Evolutionary conservation across 208 protist genomes (phyloP).

Genomic region (Tritrichomonas foetus): DNA sequence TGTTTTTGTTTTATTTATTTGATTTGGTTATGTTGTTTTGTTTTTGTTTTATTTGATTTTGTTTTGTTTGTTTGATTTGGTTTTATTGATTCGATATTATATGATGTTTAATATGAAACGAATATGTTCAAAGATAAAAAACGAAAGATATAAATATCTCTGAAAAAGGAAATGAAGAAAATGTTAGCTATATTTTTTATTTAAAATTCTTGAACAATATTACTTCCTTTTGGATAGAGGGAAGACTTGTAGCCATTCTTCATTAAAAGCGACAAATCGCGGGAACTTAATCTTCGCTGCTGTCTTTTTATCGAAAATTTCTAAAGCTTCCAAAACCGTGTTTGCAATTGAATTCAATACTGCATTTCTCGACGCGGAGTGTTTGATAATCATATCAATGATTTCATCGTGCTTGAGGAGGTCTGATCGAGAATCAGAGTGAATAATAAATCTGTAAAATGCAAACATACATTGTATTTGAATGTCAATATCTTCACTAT

Average conservation of each 20-base stretch:
- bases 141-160: too few relatives aligned
- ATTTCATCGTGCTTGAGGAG: background rate
- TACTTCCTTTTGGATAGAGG: too few relatives aligned
- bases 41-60: too few relatives aligned
- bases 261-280: background rate
- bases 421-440: background rate
- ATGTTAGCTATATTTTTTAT: too few relatives aligned
- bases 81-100: too few relatives aligned
- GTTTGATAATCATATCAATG: background rate
- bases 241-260: background rate
- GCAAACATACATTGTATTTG: conserved; percentile 6
- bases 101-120: too few relatives aligned
- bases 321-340: background rate
- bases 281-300: background rate
- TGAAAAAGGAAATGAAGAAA: too few relatives aligned
- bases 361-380: background rate
- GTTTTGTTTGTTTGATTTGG: too few relatives aligned
- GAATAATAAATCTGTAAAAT: conserved; percentile 11
- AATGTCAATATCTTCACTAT: background rate
- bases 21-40: too few relatives aligned
- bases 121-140: too few relatives aligned
- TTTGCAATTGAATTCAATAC: background rate
- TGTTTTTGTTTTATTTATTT: too few relatives aligned
- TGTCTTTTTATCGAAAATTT: background rate
- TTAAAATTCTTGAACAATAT: too few relatives aligned